Evolutionary conservation across 768 basidiomycete genomes (phyloP).

Genomic region (Cystobasidium ongulense): DNA sequence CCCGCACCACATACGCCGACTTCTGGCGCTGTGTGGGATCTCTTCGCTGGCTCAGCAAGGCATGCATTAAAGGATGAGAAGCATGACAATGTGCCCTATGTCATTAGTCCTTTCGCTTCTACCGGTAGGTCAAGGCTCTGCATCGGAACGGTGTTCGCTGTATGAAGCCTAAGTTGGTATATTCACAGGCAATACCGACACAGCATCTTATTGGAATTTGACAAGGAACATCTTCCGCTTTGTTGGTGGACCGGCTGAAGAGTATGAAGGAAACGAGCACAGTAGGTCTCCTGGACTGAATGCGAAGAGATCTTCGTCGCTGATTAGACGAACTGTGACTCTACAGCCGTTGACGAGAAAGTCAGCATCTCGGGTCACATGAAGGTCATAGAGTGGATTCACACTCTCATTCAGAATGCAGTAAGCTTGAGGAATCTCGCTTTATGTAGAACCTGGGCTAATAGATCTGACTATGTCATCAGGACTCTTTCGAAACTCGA

Average conservation of each 20-base stretch:
- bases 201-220: constrained; percentile 1
- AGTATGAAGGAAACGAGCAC: neutral
- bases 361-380: neutral
- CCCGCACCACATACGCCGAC: constrained; percentile 20
- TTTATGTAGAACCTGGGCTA: too few relatives aligned
- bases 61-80: neutral
- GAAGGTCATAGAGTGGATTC: neutral
- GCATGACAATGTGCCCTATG: neutral
- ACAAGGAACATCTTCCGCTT: constrained; percentile 5
- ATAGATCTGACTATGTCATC: too few relatives aligned
- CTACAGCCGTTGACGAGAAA: constrained; percentile 21
- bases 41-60: neutral
- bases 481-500: too few relatives aligned
- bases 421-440: too few relatives aligned
- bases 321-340: neutral
- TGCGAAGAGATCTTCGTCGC: too few relatives aligned
- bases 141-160: neutral
- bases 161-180: too few relatives aligned
- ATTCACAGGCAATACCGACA: neutral
- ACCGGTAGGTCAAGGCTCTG: constrained; percentile 11
- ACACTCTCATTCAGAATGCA: constrained; percentile 19
- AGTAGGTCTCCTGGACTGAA: neutral
- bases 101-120: neutral
- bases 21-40: constrained; percentile 7
- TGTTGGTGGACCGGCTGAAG: neutral